Conservation (phyloP, 2,329 filamentous ascomycete genomes). For the Byssoonygena ceratinophila region DNA sequence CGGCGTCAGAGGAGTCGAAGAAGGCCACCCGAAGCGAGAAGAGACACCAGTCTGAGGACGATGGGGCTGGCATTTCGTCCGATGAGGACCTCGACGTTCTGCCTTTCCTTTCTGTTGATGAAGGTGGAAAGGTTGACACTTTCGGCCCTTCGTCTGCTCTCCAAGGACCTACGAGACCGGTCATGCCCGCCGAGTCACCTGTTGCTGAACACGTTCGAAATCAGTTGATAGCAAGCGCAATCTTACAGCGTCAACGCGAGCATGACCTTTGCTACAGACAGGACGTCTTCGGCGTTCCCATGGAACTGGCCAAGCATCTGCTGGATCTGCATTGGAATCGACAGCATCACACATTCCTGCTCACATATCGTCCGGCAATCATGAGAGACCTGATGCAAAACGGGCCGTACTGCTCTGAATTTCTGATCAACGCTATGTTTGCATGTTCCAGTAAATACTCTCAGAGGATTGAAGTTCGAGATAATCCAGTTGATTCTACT, state of each 20-base stretch:
- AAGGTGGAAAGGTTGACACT: conserved; percentile 15
- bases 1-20: conserved; percentile 7
- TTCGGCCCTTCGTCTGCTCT: conserved; percentile 17
- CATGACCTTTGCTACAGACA: conserved; percentile 15
- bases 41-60: conserved; percentile 15
- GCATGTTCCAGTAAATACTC: conserved; percentile 34
- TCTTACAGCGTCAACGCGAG: conserved; percentile 19
- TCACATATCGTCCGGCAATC: conserved; percentile 33
- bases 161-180: conserved; percentile 15
- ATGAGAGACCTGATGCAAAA: conserved; percentile 29
- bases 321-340: conserved; percentile 34
- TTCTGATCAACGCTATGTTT: conserved; percentile 36
- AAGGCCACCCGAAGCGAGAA: background rate
- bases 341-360: conserved; percentile 31
- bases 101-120: conserved; percentile 17
- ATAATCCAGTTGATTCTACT: conserved; percentile 27
- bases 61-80: conserved; percentile 14
- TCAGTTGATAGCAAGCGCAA: conserved; percentile 20
- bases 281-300: conserved; percentile 17
- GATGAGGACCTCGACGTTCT: conserved; percentile 18
- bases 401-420: conserved; percentile 30
- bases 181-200: conserved; percentile 11
- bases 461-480: conserved; percentile 28
- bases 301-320: conserved; percentile 29
- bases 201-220: conserved; percentile 18